Base-by-base conservation (phyloP, 2,329 filamentous ascomycete species). In the Fusarium clavum region DNA sequence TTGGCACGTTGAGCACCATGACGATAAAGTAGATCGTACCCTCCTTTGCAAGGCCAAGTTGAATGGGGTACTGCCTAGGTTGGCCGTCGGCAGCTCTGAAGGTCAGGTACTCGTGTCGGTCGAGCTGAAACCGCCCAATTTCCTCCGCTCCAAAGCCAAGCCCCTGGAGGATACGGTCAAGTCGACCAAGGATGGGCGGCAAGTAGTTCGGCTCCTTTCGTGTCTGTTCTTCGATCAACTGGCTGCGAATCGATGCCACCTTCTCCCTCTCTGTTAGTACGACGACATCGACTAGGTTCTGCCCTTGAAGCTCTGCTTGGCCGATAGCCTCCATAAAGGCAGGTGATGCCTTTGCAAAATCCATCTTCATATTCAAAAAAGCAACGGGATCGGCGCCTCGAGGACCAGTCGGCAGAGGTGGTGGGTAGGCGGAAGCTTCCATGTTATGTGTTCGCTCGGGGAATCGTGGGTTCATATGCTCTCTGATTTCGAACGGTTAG, bases 1-100 rank as follows among this genome's bases (percentile, higher is more conserved):
- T 63, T 2, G 77, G 75, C 1, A 81, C 68, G 27, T 71, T 79
- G 61, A 89, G 74, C 43, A 84, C 70, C 57, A 90, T 71, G 10
- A 89, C 85, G 44, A 91, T 83, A 69, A 90, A 90, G 76, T 88
- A 91, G 61, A 89, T 87, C 41, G 87, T 88, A 6, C 87, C 86
- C 66, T 85, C 85, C 72, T 89, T 90, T 14, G 84, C 86, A 30
- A 91, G 80, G 1, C 88, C 87, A 40, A 90, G 74, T 3, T 85
- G 86, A 30, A 88, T 79, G 3, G 83, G 79, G 62, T 85, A 84
- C 12, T 81, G 80, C 62, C 87, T 81, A 30, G 81, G 79, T 61
- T 87, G 86, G 20, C 87, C 86, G 54, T 89, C 86, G 4, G 79
- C 78, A 5, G 82, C 79, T 51, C 82, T 77, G 69, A 91, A 90